Evolutionary conservation across 345 rosid species (phyloP).

Genomic region (Aquilaria sinensis): DNA sequence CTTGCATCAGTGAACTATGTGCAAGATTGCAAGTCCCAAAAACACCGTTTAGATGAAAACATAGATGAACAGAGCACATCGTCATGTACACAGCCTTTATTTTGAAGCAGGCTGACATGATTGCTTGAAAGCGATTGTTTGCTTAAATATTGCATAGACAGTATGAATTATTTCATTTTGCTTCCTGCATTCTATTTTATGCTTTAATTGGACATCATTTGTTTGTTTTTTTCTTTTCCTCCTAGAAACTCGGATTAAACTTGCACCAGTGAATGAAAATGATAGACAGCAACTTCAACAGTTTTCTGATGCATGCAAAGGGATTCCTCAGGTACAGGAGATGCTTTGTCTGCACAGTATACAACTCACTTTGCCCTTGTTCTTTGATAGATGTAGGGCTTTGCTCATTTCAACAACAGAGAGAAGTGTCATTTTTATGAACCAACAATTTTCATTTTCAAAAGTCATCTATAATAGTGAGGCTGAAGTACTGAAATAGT

Average conservation of each 20-base stretch:
- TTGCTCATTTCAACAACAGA: no score
- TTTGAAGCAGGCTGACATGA: no score
- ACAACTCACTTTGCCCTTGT: conserved; percentile 1
- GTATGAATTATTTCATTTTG: neutral
- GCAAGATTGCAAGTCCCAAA: no score
- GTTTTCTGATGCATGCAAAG: conserved; percentile 96
- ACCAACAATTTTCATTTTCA: no score
- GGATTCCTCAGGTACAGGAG: conserved; percentile 75
- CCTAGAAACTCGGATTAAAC: conserved; percentile 69
- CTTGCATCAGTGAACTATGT: conserved; percentile 48
- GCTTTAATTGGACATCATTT: conserved; percentile 2
- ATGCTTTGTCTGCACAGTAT: conserved; percentile 3
- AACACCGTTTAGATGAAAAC: no score
- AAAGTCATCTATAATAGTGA: no score
- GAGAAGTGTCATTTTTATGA: no score
- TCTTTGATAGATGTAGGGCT: neutral
- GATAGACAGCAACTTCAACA: conserved; percentile 71
- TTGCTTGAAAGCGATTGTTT: no score
- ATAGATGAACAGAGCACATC: no score
- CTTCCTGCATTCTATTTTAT: conserved; percentile 1
- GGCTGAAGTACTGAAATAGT: no score
- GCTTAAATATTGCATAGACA: neutral
- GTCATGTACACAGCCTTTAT: no score
- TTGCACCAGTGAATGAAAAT: conserved; percentile 67
- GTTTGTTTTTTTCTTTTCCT: conserved; percentile 8